Evolutionary conservation across 805 yeast genomes (phyloP).

Genomic region (Peterozyma toletana): DNA sequence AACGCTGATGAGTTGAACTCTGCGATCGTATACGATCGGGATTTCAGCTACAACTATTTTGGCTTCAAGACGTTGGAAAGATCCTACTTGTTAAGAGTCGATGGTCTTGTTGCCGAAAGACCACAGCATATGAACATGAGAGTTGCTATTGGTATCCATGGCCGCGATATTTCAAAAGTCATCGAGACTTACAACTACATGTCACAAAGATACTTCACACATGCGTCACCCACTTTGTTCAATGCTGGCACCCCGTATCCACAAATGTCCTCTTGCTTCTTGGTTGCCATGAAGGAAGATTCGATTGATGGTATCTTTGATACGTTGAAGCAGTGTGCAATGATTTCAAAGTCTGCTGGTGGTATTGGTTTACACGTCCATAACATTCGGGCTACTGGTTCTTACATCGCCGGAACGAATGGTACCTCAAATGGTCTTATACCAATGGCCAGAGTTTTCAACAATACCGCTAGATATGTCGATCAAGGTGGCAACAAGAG

Average conservation of each 20-base stretch:
- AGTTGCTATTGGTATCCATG: slow-evolving; percentile 56
- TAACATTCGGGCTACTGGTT: slow-evolving; percentile 52
- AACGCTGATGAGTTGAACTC: slow-evolving; percentile 63
- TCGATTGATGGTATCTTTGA: slow-evolving; percentile 58
- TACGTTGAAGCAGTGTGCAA: slow-evolving; percentile 54
- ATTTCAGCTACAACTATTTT: slow-evolving; percentile 50
- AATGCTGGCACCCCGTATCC: slow-evolving; percentile 57
- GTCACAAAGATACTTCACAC: slow-evolving; percentile 54
- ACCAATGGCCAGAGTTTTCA: slow-evolving; percentile 58
- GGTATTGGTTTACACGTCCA: slow-evolving; percentile 59
- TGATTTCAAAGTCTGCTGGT: slow-evolving; percentile 56
- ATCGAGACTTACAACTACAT: slow-evolving; percentile 51
- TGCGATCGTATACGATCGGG: slow-evolving; percentile 68
- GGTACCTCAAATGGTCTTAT: slow-evolving; percentile 58
- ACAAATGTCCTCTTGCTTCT: slow-evolving; percentile 59
- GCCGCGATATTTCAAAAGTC: slow-evolving; percentile 42
- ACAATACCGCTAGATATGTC: slow-evolving; percentile 56
- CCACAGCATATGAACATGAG: slow-evolving; percentile 59
- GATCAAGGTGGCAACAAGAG: slow-evolving; percentile 63
- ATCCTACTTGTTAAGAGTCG: slow-evolving; percentile 45
- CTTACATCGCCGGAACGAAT: slow-evolving; percentile 55
- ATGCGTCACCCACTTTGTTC: slow-evolving; percentile 56
- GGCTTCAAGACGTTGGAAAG: slow-evolving; percentile 60
- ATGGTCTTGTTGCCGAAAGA: slow-evolving; percentile 54
- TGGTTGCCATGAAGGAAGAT: slow-evolving; percentile 57